Evolutionary conservation across 2,329 filamentous ascomycete species (phyloP), one percentile per base, ranked within the genome.

Genomic region (Sclerotinia spermophila): DNA sequence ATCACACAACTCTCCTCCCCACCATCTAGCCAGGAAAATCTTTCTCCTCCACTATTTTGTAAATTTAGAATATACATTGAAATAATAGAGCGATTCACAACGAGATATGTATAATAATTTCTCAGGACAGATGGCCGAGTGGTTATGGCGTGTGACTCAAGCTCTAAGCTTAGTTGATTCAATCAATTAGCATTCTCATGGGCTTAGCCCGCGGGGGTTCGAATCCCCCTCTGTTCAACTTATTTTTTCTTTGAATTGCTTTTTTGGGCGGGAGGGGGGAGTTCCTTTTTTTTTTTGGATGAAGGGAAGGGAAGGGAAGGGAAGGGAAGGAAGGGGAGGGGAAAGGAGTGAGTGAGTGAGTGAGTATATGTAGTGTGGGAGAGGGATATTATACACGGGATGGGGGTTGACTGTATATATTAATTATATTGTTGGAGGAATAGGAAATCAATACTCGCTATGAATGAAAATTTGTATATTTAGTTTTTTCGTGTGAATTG

Each of bases 131-230:
- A 59, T 59, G 56, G 56, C 56, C 56, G 56, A 59, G 67, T 69
- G 67, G 67, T 69, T 69, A 69, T 65, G 67, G 67, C 67, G 67
- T 69, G 67, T 69, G 67, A 69, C 67, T 69, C 67, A 69, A 69
- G 67, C 67, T 65, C 13, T 1, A 15, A 55, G 67, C 59, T 69
- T 69, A 30, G 6, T 62, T 69, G 44, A 11, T 65, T 13, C 7
- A 56, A 48, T 38, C 24, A 40, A 45, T 8, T 51, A 30, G 59
- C 8, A 69, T 69, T 69, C 67, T 69, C 67, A 69, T 69, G 59
- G 67, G 59, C 58, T 40, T 38, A 69, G 48, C 67, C 59, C 48
- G 67, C 67, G 27, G 67, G 67, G 67, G 67, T 69, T 69, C 67
- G 67, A 69, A 69, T 69, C 67, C 67, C 67, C 67, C 27, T 69